phyloP scores from a whole-genome alignment of 2,329 filamentous ascomycete genomes.

The Cryphonectria carpinicola region DNA sequence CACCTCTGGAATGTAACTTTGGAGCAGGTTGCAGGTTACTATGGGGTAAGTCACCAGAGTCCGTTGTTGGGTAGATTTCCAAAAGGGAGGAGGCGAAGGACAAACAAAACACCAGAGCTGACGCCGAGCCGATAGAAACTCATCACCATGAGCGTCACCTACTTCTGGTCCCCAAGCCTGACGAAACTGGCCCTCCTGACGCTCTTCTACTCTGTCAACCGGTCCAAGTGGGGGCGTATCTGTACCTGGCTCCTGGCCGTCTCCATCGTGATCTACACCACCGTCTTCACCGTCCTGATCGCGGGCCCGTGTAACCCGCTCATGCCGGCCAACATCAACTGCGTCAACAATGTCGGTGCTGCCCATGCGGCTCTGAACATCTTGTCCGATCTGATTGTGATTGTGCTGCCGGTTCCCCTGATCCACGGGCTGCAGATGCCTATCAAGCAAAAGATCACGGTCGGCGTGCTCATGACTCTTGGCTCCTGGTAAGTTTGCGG shows the following conservation, averaged over 20 bases:
- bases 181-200: conserved; percentile 28
- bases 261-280: conserved; percentile 22
- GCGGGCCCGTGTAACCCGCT: conserved; percentile 33
- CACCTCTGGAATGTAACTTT: not conserved
- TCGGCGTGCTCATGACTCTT: conserved; percentile 31
- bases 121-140: not conserved
- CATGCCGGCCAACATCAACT: conserved; percentile 16
- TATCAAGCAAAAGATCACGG: conserved; percentile 46
- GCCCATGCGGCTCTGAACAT: conserved; percentile 8
- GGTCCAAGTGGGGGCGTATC: conserved; percentile 12
- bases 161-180: conserved; percentile 29
- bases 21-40: not conserved
- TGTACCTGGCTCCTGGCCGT: conserved; percentile 14
- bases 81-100: not conserved
- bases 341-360: conserved; percentile 1
- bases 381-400: conserved; percentile 46
- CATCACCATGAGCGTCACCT: conserved; percentile 15
- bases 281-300: conserved; percentile 30
- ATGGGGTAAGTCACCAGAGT: not conserved
- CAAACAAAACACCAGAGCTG: not conserved
- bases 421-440: conserved; percentile 47
- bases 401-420: conserved; percentile 47
- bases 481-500: conserved; percentile 18
- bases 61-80: not conserved
- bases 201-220: conserved; percentile 28